Conservation (phyloP, 2,329 filamentous ascomycete genomes). For the Diaporthe vexans region DNA sequence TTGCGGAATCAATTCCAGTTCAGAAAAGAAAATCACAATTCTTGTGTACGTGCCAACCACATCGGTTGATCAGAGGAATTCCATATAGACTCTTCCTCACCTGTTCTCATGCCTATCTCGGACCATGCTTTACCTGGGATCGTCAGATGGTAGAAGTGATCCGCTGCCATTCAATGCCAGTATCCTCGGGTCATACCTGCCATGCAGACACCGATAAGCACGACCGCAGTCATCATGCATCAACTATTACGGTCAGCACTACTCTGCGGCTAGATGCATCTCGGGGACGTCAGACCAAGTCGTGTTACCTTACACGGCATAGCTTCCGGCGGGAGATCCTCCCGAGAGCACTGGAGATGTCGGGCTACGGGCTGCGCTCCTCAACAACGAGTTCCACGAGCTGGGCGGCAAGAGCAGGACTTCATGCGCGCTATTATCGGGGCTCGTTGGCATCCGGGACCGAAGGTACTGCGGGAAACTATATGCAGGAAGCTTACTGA, state of each 20-base stretch:
- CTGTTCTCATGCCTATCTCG: too few species aligned
- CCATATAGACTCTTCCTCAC: too few species aligned
- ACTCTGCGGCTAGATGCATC: not conserved
- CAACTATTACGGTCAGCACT: not conserved
- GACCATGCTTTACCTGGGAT: not conserved
- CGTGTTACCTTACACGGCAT: slow-evolving; percentile 2
- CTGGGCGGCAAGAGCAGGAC: too few species aligned
- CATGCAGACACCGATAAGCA: not conserved
- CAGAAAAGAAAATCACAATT: not conserved
- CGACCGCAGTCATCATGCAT: not conserved
- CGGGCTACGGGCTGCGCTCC: not conserved
- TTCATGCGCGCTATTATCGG: too few species aligned
- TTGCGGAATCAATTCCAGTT: too few species aligned
- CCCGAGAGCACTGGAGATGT: not conserved
- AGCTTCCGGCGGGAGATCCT: not conserved
- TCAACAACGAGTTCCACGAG: not conserved
- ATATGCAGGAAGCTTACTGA: not conserved
- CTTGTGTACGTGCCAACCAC: too few species aligned
- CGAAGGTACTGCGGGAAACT: too few species aligned
- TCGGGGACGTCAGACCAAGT: not conserved
- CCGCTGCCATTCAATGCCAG: not conserved
- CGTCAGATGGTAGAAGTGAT: not conserved
- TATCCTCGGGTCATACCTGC: not conserved
- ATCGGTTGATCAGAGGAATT: too few species aligned
- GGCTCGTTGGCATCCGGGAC: too few species aligned